A percentile compares a stretch with the other conserved stretches of the same genome.
Conservation (phyloP, 257 asterid genomes). For the Gynochthodes officinalis region DNA sequence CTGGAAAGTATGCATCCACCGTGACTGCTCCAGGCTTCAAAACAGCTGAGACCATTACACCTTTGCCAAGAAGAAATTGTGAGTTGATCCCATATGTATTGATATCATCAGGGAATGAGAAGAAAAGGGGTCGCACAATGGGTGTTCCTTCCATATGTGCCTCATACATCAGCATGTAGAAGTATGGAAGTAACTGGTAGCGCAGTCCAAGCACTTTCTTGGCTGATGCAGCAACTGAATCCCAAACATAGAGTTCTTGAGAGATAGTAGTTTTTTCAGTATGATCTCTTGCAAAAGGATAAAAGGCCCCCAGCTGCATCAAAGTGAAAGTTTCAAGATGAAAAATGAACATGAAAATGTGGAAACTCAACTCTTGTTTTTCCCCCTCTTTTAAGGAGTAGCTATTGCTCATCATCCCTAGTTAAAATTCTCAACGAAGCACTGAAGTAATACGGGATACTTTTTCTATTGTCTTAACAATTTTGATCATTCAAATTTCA, state of each 20-base stretch:
- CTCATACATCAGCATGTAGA: constrained; percentile 43
- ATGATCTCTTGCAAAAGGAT: constrained; percentile 59
- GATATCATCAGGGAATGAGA: constrained; percentile 45
- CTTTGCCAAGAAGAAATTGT: constrained; percentile 45
- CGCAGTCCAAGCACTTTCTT: constrained; percentile 46
- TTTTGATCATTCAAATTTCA: not conserved
- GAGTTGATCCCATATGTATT: constrained; percentile 40
- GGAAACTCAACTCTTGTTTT: not conserved
- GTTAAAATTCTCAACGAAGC: not conserved
- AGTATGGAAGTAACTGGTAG: constrained; percentile 39
- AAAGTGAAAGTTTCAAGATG: not conserved
- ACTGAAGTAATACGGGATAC: not conserved
- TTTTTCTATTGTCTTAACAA: too few relatives aligned
- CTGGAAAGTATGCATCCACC: constrained; percentile 40
- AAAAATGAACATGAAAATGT: not conserved
- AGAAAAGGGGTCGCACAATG: constrained; percentile 47
- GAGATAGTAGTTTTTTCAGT: constrained; percentile 20
- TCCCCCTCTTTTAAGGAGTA: not conserved
- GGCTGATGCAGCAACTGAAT: constrained; percentile 48
- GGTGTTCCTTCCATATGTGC: constrained; percentile 43
- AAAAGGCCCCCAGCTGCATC: constrained; percentile 55
- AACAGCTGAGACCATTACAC: constrained; percentile 46
- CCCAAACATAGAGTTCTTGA: constrained; percentile 52
- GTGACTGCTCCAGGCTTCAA: constrained; percentile 31
- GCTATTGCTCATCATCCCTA: not conserved